Evolutionary conservation across 306 rosid species (phyloP), one percentile per base, ranked within the genome.

Genomic region (Comarum palustre): DNA sequence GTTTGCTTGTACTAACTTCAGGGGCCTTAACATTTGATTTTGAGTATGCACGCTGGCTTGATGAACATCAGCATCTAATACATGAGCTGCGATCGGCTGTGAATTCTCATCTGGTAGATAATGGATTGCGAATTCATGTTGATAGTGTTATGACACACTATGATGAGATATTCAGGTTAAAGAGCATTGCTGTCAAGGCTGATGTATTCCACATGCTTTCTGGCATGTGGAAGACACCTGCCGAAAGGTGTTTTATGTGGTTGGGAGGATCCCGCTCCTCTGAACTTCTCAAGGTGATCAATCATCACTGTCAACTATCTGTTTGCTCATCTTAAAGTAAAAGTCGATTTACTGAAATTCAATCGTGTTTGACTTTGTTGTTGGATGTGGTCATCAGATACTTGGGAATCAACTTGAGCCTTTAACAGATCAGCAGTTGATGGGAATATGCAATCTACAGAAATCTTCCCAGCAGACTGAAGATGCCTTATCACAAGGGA

Each of bases 181-280:
- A 92, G 78, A 87, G 90, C 52, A 39, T 83, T 24, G 96, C 91
- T 9, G 81, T 95, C n/a, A 92, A 87, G 76, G 88, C 91, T 29
- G 92, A 92, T 72, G 96, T 92, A 29, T 90, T 92, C 72, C 98
- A 92, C 86, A 87, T 92, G 77, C 90, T 92, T 39, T 92, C 92
- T 14, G 98, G 98, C 55, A 81, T 89, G 87, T 92, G 98, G 98
- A 87, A 77, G 80, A 88, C 92, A 0, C 98, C 98, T 14, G 91
- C 91, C 0, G 96, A 92, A 80, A 87, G 98, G 77, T 92, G 91
- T 72, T 90, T 92, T 84, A 85, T 90, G 92, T 92, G 98, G 98
- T 75, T 90, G 3, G 98, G 98, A 22, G 98, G 98, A 63, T 88
- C 85, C 64, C 92, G 95, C 13, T 83, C 96, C 9, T 92, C 98